A percentile compares a stretch with the other conserved stretches of the same genome.
phyloP scores from a whole-genome alignment of 2,329 filamentous ascomycete genomes.

The Aureobasidium melanogenum region DNA sequence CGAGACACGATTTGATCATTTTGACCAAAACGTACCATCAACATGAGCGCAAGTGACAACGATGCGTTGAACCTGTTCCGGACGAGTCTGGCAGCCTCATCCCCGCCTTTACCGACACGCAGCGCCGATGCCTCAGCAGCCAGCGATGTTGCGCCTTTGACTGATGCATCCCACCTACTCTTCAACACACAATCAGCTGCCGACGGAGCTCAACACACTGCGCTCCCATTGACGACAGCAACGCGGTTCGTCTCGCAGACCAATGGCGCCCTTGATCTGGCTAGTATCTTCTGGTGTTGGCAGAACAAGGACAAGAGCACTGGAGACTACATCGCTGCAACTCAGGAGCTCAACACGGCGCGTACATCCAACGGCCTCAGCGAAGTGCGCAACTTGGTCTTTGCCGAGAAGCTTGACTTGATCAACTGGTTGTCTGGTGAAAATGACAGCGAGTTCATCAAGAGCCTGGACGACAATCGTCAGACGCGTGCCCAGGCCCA shows the following conservation, averaged over 20 bases:
- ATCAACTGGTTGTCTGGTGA: conserved; percentile 91
- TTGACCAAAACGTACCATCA: conserved; percentile 9
- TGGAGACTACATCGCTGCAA: conserved; percentile 81
- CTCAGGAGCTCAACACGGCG: conserved; percentile 71
- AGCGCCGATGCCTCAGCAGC: conserved; percentile 55
- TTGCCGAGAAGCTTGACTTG: conserved; percentile 83
- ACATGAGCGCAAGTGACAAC: conserved; percentile 37
- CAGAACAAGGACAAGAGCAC: conserved; percentile 83
- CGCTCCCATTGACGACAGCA: conserved; percentile 41
- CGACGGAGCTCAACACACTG: conserved; percentile 45
- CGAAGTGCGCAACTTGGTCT: conserved; percentile 77
- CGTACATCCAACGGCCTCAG: conserved; percentile 48
- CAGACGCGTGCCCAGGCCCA: conserved; percentile 44
- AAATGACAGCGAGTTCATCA: conserved; percentile 79
- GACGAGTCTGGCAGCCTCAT: conserved; percentile 65
- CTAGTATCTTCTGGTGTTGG: conserved; percentile 95
- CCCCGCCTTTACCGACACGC: conserved; percentile 63
- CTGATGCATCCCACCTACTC: conserved; percentile 60
- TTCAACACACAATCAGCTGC: conserved; percentile 24
- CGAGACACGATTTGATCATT: neutral
- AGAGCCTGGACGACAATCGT: conserved; percentile 61
- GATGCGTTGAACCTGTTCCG: conserved; percentile 76
- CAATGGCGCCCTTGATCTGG: conserved; percentile 62
- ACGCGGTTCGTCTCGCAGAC: conserved; percentile 73
- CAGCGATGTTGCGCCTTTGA: conserved; percentile 55